These are phyloP conservation scores for Phaseolus coccineus DNA, from an alignment of 331 rosid species.

Conservation along the genomic window DNA sequence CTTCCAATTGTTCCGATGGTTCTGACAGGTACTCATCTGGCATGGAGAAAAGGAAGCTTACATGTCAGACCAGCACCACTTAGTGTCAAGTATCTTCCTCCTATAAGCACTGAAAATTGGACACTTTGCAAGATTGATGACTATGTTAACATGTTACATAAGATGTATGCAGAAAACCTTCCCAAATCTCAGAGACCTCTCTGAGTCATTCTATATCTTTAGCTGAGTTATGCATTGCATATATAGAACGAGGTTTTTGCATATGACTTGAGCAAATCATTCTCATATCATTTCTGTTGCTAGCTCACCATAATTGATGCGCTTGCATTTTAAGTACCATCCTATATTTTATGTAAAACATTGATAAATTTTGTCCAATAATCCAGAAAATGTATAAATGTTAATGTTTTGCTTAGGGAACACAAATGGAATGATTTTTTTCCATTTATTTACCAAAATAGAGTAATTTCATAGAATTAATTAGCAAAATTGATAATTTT, in stretches of 20 bases:
- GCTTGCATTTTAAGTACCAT: neutral
- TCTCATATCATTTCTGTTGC: neutral
- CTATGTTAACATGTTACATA: constrained; percentile 46
- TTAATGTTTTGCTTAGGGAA: too few species aligned
- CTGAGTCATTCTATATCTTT: constrained; percentile 6
- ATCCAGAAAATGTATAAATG: too few species aligned
- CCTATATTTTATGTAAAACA: too few species aligned
- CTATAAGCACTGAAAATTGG: constrained; percentile 59
- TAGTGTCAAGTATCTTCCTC: constrained; percentile 57
- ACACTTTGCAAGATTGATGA: constrained; percentile 53
- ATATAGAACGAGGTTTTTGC: neutral
- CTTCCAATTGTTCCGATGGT: constrained; percentile 69
- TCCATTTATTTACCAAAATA: too few species aligned
- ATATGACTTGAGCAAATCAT: neutral
- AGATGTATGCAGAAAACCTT: constrained; percentile 54
- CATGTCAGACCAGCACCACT: constrained; percentile 61
- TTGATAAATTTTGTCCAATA: too few species aligned
- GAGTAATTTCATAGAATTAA: too few species aligned
- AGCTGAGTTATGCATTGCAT: neutral
- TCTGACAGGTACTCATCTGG: constrained; percentile 63
- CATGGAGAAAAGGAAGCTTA: constrained; percentile 69
- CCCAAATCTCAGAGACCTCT: constrained; percentile 57
- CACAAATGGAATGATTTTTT: too few species aligned
- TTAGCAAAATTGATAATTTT: too few species aligned
- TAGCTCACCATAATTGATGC: neutral